A percentile compares a stretch with the other conserved stretches of the same genome.
phyloP scores from a whole-genome alignment of 139 green algal species.

The Zygnema circumcarinatum region DNA sequence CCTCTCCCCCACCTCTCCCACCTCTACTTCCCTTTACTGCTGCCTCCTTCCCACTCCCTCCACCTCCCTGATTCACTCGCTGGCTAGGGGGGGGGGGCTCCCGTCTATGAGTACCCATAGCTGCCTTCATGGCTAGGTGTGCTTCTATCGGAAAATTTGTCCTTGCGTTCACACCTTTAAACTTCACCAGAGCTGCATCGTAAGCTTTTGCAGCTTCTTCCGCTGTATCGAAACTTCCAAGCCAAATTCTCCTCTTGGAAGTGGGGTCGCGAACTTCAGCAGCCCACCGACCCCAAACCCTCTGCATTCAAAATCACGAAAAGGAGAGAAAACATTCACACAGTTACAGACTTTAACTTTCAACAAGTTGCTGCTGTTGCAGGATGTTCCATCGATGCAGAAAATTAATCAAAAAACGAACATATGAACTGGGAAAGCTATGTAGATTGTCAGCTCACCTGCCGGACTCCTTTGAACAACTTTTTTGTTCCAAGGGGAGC shows the following conservation, averaged over 20 bases:
- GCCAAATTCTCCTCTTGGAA: slow-evolving; percentile 13
- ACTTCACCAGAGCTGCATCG: not conserved
- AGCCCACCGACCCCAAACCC: slow-evolving; percentile 19
- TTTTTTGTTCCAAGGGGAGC: not conserved
- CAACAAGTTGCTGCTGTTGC: no score
- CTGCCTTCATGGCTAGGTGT: no score
- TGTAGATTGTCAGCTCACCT: not conserved
- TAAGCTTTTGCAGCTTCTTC: slow-evolving; percentile 32
- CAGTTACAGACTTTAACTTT: not conserved
- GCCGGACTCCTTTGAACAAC: not conserved
- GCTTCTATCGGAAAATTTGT: slow-evolving; percentile 21
- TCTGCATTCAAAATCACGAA: not conserved
- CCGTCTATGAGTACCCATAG: no score
- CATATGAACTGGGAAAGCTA: not conserved
- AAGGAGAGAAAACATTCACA: not conserved
- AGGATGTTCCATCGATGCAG: no score
- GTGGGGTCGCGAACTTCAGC: slow-evolving; percentile 29
- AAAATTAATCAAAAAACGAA: not conserved
- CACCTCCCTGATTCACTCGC: no score
- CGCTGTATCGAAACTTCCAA: slow-evolving; percentile 16
- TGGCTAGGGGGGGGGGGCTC: no score
- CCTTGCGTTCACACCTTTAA: not conserved
- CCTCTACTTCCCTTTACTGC: no score
- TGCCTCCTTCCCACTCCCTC: no score
- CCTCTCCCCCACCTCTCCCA: no score